Base-by-base conservation (phyloP, 768 basidiomycete genomes). In the Leccinellum luteum region DNA sequence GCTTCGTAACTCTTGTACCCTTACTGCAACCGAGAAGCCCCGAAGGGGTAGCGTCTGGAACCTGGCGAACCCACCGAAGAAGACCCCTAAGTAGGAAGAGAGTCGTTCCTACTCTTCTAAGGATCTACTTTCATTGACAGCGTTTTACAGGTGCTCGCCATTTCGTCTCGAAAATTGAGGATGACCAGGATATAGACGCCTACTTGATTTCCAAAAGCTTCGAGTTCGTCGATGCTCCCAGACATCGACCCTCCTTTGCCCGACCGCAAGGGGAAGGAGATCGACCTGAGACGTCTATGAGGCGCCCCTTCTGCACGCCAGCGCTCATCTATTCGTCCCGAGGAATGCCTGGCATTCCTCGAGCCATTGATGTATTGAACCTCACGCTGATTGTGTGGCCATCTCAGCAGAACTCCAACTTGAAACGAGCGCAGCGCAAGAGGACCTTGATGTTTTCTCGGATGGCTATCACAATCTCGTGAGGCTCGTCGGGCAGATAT, bases 381-480 rank as follows among this genome's bases (percentile, higher is more conserved):
- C 91, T 91, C 1, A n/a, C n/a, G n/a, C n/a, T n/a, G n/a, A 84
- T 94, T 64, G 90, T 93, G 86, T 94, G 91, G 91, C 87, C 91
- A 4, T 87, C 87, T 0, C 65, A 54, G 5, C 62, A 56, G 41
- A 30, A 52, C 27, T 52, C 56, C 48, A 60, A 58, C 43, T 44
- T 53, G 2, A 30, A 25, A 44, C 51, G 28, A 34, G 50, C 3
- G 25, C 54, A n/a, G 25, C 32, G n/a, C 38, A 45, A 47, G 41
- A 50, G 17, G 44, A 54, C 14, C 27, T 30, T 30, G 35, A 53
- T 3, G 19, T 58, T 51, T 45, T 65, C 54, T 60, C 62, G 3
- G 62, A 53, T 32, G 60, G 61, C 27, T 66, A 72, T 38, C 57
- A 60, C 43, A 58, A 64, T 55, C 62, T 70, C 31, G 60, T 63